Conservation (phyloP, 805 yeast species). For the Pichia heedii region DNA sequence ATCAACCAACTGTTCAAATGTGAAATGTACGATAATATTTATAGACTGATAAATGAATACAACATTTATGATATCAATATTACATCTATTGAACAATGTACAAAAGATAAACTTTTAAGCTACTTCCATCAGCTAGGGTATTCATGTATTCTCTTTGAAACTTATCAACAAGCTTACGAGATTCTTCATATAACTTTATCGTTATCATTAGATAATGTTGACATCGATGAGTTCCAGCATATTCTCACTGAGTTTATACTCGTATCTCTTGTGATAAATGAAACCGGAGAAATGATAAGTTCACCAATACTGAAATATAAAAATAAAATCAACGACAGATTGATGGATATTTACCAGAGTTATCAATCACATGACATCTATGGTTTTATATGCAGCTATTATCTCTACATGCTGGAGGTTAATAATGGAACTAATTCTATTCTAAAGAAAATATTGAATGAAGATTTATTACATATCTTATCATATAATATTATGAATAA, state of each 20-base stretch:
- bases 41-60: not conserved
- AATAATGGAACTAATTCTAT: not conserved
- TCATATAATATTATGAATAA: not conserved
- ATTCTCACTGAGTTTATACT: constrained; percentile 1
- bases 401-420: not conserved
- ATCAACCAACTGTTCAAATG: constrained; percentile 5
- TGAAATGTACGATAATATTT: constrained; percentile 5
- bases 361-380: constrained; percentile 2
- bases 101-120: constrained; percentile 7
- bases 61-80: constrained; percentile 13
- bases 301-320: constrained; percentile 1
- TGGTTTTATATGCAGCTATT: not conserved
- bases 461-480: not conserved
- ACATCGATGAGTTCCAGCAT: not conserved
- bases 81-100: not conserved
- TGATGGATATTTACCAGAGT: constrained; percentile 3
- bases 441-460: not conserved
- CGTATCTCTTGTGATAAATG: constrained; percentile 1
- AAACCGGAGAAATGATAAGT: not conserved
- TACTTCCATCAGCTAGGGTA: constrained; percentile 15
- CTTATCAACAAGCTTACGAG: constrained; percentile 14
- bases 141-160: constrained; percentile 13
- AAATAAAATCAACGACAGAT: not conserved
- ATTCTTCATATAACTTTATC: constrained; percentile 8
- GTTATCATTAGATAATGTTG: not conserved